Conservation (phyloP, 2,329 filamentous ascomycete genomes). For the Diaporthe ilicicola region DNA sequence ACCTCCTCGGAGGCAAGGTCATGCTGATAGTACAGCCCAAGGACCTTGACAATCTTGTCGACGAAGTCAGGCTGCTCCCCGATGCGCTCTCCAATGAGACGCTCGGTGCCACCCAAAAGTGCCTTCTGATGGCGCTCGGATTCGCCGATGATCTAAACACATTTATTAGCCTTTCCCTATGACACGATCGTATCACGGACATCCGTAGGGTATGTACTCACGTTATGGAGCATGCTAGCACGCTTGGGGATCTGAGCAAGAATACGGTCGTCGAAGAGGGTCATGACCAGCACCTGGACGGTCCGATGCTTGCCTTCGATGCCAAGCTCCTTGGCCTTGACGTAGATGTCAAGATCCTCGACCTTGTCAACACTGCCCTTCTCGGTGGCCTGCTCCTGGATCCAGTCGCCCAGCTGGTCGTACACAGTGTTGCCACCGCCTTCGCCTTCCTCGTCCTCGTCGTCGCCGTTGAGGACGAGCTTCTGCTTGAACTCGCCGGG, state of each 20-base stretch:
- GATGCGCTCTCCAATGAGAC: conserved; percentile 77
- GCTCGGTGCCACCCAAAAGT: conserved; percentile 93
- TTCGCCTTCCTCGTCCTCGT: conserved; percentile 83
- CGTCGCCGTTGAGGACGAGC: conserved; percentile 80
- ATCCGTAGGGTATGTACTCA: conserved; percentile 48
- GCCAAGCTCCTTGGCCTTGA: conserved; percentile 96
- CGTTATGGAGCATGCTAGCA: conserved; percentile 87
- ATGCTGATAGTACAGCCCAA: conserved; percentile 89
- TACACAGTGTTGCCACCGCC: conserved; percentile 79
- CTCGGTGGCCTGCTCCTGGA: conserved; percentile 75
- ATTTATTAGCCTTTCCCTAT: conserved; percentile 40
- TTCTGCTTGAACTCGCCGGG: conserved; percentile 95
- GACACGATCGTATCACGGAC: not conserved
- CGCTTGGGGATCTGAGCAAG: conserved; percentile 86
- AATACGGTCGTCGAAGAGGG: conserved; percentile 91
- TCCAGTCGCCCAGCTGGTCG: conserved; percentile 93
- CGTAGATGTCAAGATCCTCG: conserved; percentile 88
- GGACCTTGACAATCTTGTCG: conserved; percentile 81
- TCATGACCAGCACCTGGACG: conserved; percentile 89
- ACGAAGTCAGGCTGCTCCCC: conserved; percentile 82
- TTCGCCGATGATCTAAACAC: conserved; percentile 70
- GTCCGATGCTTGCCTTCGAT: conserved; percentile 96
- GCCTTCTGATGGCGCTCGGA: conserved; percentile 96
- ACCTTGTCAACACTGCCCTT: conserved; percentile 81
- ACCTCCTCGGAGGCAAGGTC: conserved; percentile 90